A percentile compares a stretch with the other conserved stretches of the same genome.
Evolutionary conservation across 2,329 filamentous ascomycete species (phyloP).

Genomic region (Fusarium torulosum): DNA sequence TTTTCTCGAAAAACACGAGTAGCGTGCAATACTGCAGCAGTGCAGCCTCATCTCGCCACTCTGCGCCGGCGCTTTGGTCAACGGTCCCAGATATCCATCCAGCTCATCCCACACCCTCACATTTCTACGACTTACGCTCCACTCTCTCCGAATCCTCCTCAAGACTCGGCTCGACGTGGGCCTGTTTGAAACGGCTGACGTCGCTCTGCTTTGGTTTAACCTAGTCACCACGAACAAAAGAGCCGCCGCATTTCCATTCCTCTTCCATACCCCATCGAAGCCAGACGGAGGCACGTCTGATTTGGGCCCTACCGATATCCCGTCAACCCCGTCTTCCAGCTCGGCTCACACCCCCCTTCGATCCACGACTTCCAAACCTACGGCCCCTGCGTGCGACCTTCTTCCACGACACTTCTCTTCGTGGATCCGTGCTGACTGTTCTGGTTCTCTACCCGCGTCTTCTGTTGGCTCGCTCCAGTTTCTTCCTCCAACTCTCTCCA

Average conservation of each 20-base stretch:
- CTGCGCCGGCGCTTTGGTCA: conserved; percentile 35
- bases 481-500: conserved; percentile 46
- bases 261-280: conserved; percentile 46
- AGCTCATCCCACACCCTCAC: conserved; percentile 33
- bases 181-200: conserved; percentile 44
- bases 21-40: conserved; percentile 11
- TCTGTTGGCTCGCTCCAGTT: conserved; percentile 45
- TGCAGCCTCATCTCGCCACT: conserved; percentile 47
- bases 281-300: conserved; percentile 37
- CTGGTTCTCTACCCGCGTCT: conserved; percentile 36
- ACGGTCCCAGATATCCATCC: conserved; percentile 31
- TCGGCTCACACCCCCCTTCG: conserved; percentile 47
- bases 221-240: conserved; percentile 48
- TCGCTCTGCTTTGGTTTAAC: conserved; percentile 27
- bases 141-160: conserved; percentile 31
- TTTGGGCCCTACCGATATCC: conserved; percentile 37
- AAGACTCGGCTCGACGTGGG: conserved; percentile 32
- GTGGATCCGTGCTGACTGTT: conserved; percentile 48
- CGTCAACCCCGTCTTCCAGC: conserved; percentile 31
- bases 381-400: conserved; percentile 42
- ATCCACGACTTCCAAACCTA: conserved; percentile 39
- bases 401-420: conserved; percentile 42
- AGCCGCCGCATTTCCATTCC: conserved; percentile 48
- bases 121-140: conserved; percentile 33
- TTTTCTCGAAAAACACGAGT: conserved; percentile 32